Base-by-base conservation (phyloP, 768 basidiomycete species). In the Mycena epipterygia region DNA sequence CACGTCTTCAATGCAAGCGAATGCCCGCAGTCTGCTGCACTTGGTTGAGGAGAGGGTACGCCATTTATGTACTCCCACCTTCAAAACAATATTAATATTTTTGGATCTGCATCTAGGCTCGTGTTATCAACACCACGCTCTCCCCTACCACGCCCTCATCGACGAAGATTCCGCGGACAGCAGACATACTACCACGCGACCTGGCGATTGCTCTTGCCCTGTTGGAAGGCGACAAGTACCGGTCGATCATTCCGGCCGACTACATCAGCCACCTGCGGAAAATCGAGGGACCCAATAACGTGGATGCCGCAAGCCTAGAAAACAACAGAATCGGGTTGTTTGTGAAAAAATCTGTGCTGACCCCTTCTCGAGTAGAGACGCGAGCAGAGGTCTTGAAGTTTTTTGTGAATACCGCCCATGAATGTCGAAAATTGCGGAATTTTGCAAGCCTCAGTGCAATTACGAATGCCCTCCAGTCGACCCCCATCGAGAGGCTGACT, bases 391-490 rank as follows among this genome's bases (percentile, higher is more conserved):
- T 83, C 19, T 78, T 86, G 52, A 86, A 81, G 67, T 85, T 83
- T 70, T 87, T 87, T 68, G 78, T 87, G 51, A 78, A 84, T 65
- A 78, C 81, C 9, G 85, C 87, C 11, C 68, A 77, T 84, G 86
- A 86, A 76, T 88, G 86, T 68, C 79, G 80, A 23, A 81, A 80
- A 58, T 64, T 84, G 39, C 82, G 81, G 17, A 87, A 88, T 67
- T 87, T 83, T 71, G 79, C 82, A 13, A 86, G 85, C 16, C 74
- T 84, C 58, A 79, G 82, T 8, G 84, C 85, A 5, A 85, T 88
- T 39, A 78, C 81, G 6, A 80, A 77, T 14, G 86, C 85, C 12
- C 75, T 87, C 27, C 78, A 83, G 67, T 87, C 86, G 9, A 67
- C 80, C 5, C 76, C 82, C 1, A 81, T 85, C 23, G 78, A 81